Conservation (phyloP, 768 basidiomycete genomes). For the Galerina marginata region DNA sequence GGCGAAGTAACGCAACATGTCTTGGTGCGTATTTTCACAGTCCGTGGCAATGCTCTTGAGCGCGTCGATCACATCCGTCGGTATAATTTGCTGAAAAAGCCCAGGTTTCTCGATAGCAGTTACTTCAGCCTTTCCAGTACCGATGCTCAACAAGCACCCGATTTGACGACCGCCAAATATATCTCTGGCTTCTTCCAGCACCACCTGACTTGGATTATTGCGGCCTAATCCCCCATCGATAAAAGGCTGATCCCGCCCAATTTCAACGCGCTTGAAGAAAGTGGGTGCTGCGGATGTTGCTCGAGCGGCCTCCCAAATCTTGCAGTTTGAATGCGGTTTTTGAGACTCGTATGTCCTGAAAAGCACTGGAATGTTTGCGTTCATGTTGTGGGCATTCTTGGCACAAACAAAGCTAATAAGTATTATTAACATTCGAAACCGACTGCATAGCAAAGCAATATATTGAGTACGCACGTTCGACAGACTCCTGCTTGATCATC, state of each 20-base stretch:
- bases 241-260: not conserved
- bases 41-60: too few relatives aligned
- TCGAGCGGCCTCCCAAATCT: conserved; percentile 2
- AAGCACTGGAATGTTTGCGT: not conserved
- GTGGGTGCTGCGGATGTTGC: conserved; percentile 6
- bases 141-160: not conserved
- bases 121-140: not conserved
- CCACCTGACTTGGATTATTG: not conserved
- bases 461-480: too few relatives aligned
- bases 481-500: too few relatives aligned
- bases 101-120: not conserved
- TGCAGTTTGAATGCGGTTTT: not conserved
- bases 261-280: conserved; percentile 1
- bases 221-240: conserved; percentile 1
- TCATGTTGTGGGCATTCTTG: conserved; percentile 4
- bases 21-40: too few relatives aligned
- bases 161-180: not conserved
- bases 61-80: not conserved
- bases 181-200: not conserved
- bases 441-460: not conserved
- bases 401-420: conserved; percentile 3
- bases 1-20: too few relatives aligned
- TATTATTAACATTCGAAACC: too few relatives aligned
- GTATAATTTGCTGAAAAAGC: not conserved
- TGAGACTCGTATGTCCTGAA: not conserved